Evolutionary conservation across 2,329 filamentous ascomycete genomes (phyloP), one percentile per base, ranked within the genome.

Genomic region (Grosmannia serpens): DNA sequence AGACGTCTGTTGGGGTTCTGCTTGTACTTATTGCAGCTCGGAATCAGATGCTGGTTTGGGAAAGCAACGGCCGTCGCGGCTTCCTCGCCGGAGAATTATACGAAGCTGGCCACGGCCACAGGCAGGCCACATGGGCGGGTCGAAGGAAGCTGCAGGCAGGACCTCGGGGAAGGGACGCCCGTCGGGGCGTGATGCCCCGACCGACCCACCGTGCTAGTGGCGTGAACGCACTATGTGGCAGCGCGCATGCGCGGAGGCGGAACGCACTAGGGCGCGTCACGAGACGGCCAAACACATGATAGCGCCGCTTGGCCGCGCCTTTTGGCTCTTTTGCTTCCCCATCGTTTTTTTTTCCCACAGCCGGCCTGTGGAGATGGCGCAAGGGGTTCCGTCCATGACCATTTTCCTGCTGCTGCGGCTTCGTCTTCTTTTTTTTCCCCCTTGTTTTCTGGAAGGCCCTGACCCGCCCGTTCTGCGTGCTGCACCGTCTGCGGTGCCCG

Each of bases 131-230:
- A 22, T 46, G 4, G 11, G 46, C 46, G 46, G 46, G 24, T 50
- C 26, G 9, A 29, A 50, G 47, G 47, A 50, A 50, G 46, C 46
- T 26, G 17, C 46, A 13, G 22, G 46, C 46, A 27, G 17, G 44
- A 41, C 27, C 49, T 41, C 35, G 50, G 57, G 57, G 49, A 49
- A 54, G 50, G 29, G 51, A 26, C 24, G 31, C 27, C 57, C 51
- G 57, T 54, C 51, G 57, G 44, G n/a, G 8, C 22, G 17, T 47
- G 46, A 29, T 56, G 27, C 20, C 26, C 56, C 49, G 56, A 58
- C 33, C 8, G 17, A 29, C 35, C 35, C 35, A 26, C 33, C 26
- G 10, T 9, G 9, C 20, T n/a, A 44, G 41, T 13, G 17, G 41
- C 41, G n/a, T 33, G n/a, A n/a, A 33, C 31, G 35, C 11, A 44